A percentile compares a stretch with the other conserved stretches of the same genome.
Conservation (phyloP, 495 filamentous ascomycete genomes). For the Cercophora newfieldiana region DNA sequence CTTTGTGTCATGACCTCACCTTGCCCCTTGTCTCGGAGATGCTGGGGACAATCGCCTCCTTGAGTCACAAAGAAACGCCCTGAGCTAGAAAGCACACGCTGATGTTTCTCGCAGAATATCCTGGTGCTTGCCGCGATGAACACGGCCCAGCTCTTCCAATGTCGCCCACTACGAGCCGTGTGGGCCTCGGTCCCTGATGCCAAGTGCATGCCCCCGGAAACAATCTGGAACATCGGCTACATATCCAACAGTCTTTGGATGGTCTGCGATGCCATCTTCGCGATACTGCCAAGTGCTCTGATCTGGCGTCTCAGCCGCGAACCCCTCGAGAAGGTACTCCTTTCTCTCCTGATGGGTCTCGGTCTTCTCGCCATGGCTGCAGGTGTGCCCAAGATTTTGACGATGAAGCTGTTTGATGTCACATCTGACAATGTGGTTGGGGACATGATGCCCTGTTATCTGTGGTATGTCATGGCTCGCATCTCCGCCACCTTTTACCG, state of each 20-base stretch:
- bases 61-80: too few relatives aligned
- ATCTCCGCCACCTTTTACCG: background rate
- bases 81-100: too few relatives aligned
- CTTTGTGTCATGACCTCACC: too few relatives aligned
- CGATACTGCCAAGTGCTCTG: background rate
- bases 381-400: slow-evolving; percentile 2
- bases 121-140: background rate
- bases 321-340: background rate
- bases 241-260: background rate
- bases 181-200: slow-evolving; percentile 4
- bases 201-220: background rate
- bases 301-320: slow-evolving; percentile 15
- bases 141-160: slow-evolving; percentile 2
- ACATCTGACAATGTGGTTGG: background rate
- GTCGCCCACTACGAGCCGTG: slow-evolving; percentile 10
- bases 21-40: too few relatives aligned
- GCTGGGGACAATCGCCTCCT: too few relatives aligned
- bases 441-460: slow-evolving; percentile 6
- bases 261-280: slow-evolving; percentile 6
- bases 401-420: background rate
- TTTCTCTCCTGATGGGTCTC: slow-evolving; percentile 5
- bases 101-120: too few relatives aligned
- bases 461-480: slow-evolving; percentile 6
- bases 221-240: background rate
- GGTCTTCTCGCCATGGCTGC: background rate